Evolutionary conservation across 106 monocot genomes (phyloP), one percentile per base, ranked within the genome.

Genomic region (Acanthochlamys bracteata): DNA sequence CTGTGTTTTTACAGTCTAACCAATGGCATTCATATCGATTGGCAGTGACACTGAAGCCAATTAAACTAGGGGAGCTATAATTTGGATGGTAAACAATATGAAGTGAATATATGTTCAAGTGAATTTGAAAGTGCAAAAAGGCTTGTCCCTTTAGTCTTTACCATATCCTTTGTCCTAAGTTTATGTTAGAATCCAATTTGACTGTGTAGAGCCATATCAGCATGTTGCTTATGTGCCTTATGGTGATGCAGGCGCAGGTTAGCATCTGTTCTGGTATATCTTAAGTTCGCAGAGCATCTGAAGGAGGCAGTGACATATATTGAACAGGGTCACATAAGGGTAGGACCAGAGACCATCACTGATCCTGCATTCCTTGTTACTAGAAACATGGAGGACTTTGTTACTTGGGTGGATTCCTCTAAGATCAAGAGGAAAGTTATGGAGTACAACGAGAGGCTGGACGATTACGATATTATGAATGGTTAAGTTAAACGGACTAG

Each of bases 381-480:
- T 0, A 75, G 82, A 68, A 90, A 90, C 73, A 79, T 94, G 90
- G 82, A 90, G 68, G 90, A 94, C 71, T 94, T 89, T 42, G 64
- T 94, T 19, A 94, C 84, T 3, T 94, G 94, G 94, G 89, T 86
- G 3, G 94, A 89, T 69, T 89, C 89, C n/a, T 94, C 89, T 15
- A 89, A 94, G 83, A 94, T 94, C 66, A 89, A 80, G 77, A 70
- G 80, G 75, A 94, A 84, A 69, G 79, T 89, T 24, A 41, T 79
- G 72, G 71, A 71, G 66, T 94, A 86, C 43, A 94, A 94, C 55
- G 93, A 89, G 52, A 66, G 41, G 39, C 67, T 94, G 63, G 86
- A 94, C 66, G 96, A 88, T 54, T 91, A 80, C 27, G 96, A 90
- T 74, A 63, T 65, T 0, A 79, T 84, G 86, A 84, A 84, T 46